A percentile compares a stretch with the other conserved stretches of the same genome.
phyloP scores from a whole-genome alignment of 2,329 filamentous ascomycete species.

The Penicillium concentricum region DNA sequence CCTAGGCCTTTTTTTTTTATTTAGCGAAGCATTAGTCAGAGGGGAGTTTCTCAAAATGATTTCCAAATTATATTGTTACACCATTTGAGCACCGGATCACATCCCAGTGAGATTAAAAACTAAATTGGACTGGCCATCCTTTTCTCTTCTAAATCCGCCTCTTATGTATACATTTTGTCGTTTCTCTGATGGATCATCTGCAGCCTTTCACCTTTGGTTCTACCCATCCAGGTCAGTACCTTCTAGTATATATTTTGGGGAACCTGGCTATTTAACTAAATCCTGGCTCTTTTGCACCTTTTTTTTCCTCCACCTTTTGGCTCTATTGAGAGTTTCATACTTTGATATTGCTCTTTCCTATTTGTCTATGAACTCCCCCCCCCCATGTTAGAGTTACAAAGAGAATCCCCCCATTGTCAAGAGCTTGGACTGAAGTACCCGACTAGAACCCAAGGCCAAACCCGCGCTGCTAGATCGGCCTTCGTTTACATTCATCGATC shows the following conservation, averaged over 20 bases:
- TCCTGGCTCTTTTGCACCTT: neutral
- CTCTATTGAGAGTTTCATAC: too few species aligned
- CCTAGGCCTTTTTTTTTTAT: neutral
- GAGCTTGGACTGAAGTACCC: neutral
- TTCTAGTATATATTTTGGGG: neutral
- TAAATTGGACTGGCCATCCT: too few species aligned
- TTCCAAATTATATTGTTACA: constrained; percentile 13
- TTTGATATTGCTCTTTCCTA: constrained; percentile 2
- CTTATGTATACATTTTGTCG: constrained; percentile 8
- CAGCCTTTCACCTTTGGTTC: constrained; percentile 18
- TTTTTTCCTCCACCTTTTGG: neutral
- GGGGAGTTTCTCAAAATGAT: too few species aligned
- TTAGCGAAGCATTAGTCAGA: constrained; percentile 17
- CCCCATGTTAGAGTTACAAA: neutral
- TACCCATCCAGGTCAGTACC: constrained; percentile 30
- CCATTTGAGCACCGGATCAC: constrained; percentile 20
- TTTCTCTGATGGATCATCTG: constrained; percentile 26
- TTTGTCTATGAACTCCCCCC: constrained; percentile 1
- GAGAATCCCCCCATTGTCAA: neutral
- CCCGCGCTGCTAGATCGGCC: constrained; percentile 27
- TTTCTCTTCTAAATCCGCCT: constrained; percentile 23
- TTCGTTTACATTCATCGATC: constrained; percentile 44
- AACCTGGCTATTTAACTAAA: neutral
- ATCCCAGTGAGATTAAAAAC: too few species aligned
- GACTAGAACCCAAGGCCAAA: constrained; percentile 22